phyloP scores from a whole-genome alignment of 2,329 filamentous ascomycete genomes.

The Alternaria longipes region DNA sequence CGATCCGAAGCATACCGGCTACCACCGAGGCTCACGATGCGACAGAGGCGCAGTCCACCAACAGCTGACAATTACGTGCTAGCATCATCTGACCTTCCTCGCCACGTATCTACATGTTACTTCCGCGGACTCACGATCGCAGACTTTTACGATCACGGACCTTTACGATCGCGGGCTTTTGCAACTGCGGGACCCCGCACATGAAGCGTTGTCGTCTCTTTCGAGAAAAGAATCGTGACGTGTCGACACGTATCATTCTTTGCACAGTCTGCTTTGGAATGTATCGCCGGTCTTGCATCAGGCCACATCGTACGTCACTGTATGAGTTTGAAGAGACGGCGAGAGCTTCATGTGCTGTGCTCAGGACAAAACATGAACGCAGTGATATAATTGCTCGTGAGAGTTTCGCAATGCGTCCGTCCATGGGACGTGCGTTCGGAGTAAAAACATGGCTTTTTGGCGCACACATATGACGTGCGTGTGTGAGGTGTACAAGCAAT shows the following conservation, averaged over 20 bases:
- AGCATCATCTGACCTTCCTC: conserved; percentile 5
- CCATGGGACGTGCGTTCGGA: not conserved
- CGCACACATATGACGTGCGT: not conserved
- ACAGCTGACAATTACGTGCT: conserved; percentile 3
- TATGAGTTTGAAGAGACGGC: not conserved
- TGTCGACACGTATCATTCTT: conserved; percentile 1
- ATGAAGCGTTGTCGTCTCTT: not conserved
- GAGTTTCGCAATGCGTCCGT: not conserved
- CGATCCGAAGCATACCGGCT: not conserved
- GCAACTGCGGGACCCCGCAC: not conserved
- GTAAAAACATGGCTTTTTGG: not conserved
- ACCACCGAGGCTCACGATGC: conserved; percentile 19
- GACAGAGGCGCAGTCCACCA: conserved; percentile 25
- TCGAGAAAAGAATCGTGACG: not conserved
- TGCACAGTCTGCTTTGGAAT: not conserved
- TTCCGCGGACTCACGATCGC: not conserved
- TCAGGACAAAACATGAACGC: not conserved
- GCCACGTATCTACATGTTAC: not conserved
- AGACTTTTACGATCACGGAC: not conserved
- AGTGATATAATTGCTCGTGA: not conserved
- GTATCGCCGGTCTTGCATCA: not conserved
- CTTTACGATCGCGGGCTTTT: not conserved
- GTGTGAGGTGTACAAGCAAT: not conserved
- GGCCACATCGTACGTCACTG: not conserved
- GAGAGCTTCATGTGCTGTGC: not conserved